phyloP scores from a whole-genome alignment of 2,329 filamentous ascomycete species.

The Aspergillus piperis region DNA sequence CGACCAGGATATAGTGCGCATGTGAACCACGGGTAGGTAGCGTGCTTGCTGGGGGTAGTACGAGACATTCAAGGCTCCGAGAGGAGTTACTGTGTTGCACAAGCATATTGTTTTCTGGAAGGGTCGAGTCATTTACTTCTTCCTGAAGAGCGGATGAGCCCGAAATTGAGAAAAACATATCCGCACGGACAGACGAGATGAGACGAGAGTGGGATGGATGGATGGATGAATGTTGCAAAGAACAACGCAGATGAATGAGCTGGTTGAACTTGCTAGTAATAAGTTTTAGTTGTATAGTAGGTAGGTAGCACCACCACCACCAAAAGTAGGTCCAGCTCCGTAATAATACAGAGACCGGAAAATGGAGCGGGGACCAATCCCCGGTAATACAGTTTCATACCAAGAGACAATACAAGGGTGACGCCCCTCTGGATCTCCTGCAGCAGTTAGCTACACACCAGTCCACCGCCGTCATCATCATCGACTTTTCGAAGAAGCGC shows the following conservation, averaged over 20 bases:
- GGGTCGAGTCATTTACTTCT: background rate
- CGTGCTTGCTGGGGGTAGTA: background rate
- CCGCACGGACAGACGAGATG: background rate
- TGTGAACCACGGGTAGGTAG: background rate
- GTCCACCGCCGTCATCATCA: conserved; percentile 10
- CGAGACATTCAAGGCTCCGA: background rate
- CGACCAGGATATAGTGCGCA: background rate
- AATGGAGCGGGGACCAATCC: background rate
- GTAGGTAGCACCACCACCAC: no score
- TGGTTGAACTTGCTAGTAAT: background rate
- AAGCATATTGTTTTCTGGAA: background rate
- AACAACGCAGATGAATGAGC: conserved; percentile 6
- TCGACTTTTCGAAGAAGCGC: conserved; percentile 14
- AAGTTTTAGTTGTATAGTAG: no score
- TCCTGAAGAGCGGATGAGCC: background rate
- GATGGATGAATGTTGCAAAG: conserved; percentile 13
- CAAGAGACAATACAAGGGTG: background rate
- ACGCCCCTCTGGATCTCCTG: conserved; percentile 13
- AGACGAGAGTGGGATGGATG: background rate
- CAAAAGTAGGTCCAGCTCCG: background rate
- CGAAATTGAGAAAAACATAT: background rate
- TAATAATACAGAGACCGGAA: background rate
- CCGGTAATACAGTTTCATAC: conserved; percentile 2
- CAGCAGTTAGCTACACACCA: conserved; percentile 7
- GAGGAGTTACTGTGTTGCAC: background rate